phyloP scores from a whole-genome alignment of 1,139 yeast genomes.

The Yamadazyma friedrichii region DNA sequence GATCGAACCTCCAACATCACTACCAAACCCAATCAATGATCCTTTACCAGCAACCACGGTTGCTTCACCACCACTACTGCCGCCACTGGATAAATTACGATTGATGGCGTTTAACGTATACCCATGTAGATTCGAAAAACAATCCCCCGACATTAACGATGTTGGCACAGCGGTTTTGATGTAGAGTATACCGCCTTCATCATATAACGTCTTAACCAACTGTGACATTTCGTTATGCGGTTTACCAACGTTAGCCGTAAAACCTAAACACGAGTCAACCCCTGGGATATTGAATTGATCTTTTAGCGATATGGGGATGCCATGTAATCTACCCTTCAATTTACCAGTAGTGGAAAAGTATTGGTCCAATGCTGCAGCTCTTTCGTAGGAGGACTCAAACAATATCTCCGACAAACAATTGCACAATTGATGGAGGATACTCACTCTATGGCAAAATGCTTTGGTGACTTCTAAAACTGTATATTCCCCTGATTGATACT shows the following conservation, averaged over 20 bases:
- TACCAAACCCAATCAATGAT: conserved; percentile 49
- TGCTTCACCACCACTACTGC: conserved; percentile 36
- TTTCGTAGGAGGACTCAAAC: conserved; percentile 26
- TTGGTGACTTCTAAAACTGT: conserved; percentile 12
- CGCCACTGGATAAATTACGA: conserved; percentile 29
- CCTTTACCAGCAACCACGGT: conserved; percentile 34
- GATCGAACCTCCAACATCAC: conserved; percentile 59
- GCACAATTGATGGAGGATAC: conserved; percentile 43
- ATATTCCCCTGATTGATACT: conserved; percentile 10
- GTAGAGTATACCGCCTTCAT: conserved; percentile 28
- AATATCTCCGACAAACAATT: conserved; percentile 33
- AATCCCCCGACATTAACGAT: conserved; percentile 34
- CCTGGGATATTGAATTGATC: conserved; percentile 34
- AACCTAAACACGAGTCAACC: conserved; percentile 44
- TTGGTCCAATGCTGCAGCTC: conserved; percentile 27
- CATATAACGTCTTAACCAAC: conserved; percentile 20
- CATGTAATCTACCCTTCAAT: conserved; percentile 31
- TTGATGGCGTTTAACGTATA: conserved; percentile 29
- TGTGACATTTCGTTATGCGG: conserved; percentile 20
- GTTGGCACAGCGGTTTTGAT: conserved; percentile 31
- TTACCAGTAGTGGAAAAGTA: conserved; percentile 20
- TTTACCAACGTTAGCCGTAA: conserved; percentile 29
- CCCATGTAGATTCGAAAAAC: conserved; percentile 31
- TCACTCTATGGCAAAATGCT: conserved; percentile 29
- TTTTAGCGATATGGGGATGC: conserved; percentile 40